phyloP scores from a whole-genome alignment of 2,329 filamentous ascomycete species.

The Ophiosphaerella korrae region DNA sequence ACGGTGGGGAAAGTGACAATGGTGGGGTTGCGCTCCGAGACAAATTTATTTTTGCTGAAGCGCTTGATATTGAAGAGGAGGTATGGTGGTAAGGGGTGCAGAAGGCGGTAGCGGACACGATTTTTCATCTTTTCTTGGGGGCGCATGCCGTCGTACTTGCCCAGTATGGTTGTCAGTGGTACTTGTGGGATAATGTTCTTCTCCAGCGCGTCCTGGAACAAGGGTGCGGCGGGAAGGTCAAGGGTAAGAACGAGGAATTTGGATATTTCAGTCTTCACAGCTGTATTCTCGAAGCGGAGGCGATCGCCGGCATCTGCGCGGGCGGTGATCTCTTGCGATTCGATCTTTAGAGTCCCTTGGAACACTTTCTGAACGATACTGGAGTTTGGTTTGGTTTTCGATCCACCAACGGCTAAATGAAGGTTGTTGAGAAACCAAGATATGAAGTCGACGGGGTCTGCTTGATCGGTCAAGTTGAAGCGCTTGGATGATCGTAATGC shows the following conservation, averaged over 20 bases:
- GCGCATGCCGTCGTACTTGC: constrained; percentile 88
- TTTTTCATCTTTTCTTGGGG: constrained; percentile 89
- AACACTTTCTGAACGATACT: constrained; percentile 92
- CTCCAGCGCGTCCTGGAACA: constrained; percentile 94
- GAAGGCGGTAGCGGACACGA: constrained; percentile 83
- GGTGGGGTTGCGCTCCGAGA: constrained; percentile 92
- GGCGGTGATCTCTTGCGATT: constrained; percentile 91
- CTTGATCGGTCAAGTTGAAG: constrained; percentile 88
- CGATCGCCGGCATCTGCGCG: constrained; percentile 86
- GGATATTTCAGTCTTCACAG: constrained; percentile 75
- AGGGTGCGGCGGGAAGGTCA: constrained; percentile 85
- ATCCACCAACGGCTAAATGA: constrained; percentile 88
- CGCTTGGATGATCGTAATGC: constrained; percentile 88
- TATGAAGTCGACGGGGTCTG: constrained; percentile 94
- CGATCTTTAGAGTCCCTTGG: constrained; percentile 88
- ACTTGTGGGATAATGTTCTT: constrained; percentile 96
- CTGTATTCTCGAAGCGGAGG: constrained; percentile 89
- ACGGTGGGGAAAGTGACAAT: constrained; percentile 94
- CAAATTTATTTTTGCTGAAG: constrained; percentile 96
- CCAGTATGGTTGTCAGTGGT: constrained; percentile 74
- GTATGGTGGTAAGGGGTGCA: constrained; percentile 89
- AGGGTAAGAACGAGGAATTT: constrained; percentile 92
- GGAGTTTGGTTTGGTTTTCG: constrained; percentile 80
- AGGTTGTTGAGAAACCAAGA: constrained; percentile 98
- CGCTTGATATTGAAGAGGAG: constrained; percentile 95